These are phyloP conservation scores for Rhizopus sp. DNA, from an alignment of 371 early-diverging fungal species.

Conservation along the genomic window DNA sequence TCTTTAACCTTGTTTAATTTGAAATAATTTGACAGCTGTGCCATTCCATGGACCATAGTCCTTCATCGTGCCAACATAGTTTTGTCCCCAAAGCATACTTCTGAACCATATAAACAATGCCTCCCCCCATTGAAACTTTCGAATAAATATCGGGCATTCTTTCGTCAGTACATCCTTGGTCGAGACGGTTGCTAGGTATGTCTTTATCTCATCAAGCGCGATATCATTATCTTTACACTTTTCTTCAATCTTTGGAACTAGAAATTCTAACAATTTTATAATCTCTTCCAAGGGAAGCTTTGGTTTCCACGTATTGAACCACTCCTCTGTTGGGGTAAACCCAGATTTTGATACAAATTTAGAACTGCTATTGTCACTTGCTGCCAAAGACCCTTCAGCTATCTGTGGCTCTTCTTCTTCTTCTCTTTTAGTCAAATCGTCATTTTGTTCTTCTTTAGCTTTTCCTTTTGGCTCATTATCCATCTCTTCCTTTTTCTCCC, in stretches of 20 bases:
- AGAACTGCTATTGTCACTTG: neutral
- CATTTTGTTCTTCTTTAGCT: neutral
- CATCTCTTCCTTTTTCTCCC: conserved; percentile 26
- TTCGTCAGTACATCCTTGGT: conserved; percentile 2
- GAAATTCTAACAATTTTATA: conserved; percentile 55
- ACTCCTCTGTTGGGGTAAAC: conserved; percentile 20
- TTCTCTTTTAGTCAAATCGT: neutral
- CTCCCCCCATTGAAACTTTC: conserved; percentile 58
- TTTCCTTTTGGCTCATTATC: neutral
- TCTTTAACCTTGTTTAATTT: conserved; percentile 41
- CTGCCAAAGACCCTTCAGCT: neutral
- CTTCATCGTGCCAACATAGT: conserved; percentile 56
- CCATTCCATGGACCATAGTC: conserved; percentile 66
- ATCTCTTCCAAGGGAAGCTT: conserved; percentile 69
- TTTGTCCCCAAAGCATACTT: conserved; percentile 68
- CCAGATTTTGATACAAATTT: conserved; percentile 2
- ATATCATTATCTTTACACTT: conserved; percentile 23
- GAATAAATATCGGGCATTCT: conserved; percentile 38
- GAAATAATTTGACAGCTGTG: conserved; percentile 62
- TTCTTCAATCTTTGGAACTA: conserved; percentile 68
- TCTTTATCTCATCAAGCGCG: conserved; percentile 13
- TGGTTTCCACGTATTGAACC: conserved; percentile 57
- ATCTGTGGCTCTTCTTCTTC: neutral
- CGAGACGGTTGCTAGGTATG: conserved; percentile 9
- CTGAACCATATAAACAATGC: conserved; percentile 68